Percentiles rank a stretch among this genome's conserved stretches.
Conservation (phyloP, 1,139 yeast species). For the Hyphopichia fennica region DNA sequence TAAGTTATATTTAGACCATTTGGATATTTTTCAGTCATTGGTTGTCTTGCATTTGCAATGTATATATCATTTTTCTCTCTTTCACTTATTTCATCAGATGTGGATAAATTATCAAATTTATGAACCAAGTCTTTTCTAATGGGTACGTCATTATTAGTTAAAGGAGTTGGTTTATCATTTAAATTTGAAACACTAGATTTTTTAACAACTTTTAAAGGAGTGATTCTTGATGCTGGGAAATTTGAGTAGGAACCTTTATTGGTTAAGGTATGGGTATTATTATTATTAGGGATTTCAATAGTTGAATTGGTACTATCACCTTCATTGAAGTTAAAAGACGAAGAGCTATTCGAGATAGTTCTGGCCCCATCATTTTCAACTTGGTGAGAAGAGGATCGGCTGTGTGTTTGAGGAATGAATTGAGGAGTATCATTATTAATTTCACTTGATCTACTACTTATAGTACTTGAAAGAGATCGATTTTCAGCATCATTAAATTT, state of each 20-base stretch:
- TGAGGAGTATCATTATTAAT: not conserved
- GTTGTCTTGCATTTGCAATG: constrained; percentile 10
- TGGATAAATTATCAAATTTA: constrained; percentile 15
- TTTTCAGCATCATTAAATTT: constrained; percentile 7
- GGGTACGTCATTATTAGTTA: constrained; percentile 24
- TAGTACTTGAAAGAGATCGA: constrained; percentile 23
- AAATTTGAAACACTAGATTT: constrained; percentile 3
- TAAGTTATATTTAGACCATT: constrained; percentile 19
- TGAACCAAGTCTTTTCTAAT: constrained; percentile 30
- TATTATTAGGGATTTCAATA: not conserved
- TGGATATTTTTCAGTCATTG: constrained; percentile 10
- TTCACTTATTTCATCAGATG: constrained; percentile 9
- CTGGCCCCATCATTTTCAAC: constrained; percentile 4
- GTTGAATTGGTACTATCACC: constrained; percentile 2
- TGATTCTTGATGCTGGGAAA: constrained; percentile 19
- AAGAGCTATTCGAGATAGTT: constrained; percentile 6
- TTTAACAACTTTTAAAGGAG: constrained; percentile 20
- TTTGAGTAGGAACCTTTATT: constrained; percentile 10
- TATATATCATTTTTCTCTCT: constrained; percentile 17
- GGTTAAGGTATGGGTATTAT: not conserved
- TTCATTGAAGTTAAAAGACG: constrained; percentile 12
- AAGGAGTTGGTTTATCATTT: not conserved
- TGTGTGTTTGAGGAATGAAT: constrained; percentile 1
- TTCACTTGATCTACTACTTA: constrained; percentile 11
- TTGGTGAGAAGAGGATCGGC: constrained; percentile 11